Evolutionary conservation across 2,329 filamentous ascomycete genomes (phyloP).

Genomic region (Talaromyces sp.): DNA sequence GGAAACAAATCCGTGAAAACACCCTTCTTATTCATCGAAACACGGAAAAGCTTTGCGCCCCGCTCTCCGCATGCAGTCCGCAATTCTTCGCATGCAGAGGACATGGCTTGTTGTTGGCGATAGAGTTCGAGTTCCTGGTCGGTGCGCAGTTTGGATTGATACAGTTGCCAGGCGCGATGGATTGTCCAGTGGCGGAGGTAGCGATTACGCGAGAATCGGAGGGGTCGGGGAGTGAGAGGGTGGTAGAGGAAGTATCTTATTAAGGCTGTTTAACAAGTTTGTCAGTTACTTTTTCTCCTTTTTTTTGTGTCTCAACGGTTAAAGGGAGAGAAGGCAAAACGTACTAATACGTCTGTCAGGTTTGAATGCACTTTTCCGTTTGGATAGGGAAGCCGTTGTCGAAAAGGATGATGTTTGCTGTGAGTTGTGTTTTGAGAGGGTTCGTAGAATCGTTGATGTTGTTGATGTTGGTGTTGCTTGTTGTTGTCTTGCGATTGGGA

Average conservation of each 20-base stretch:
- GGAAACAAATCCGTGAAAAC: constrained; percentile 71
- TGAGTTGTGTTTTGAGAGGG: neutral
- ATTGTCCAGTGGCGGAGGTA: constrained; percentile 97
- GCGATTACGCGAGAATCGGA: constrained; percentile 83
- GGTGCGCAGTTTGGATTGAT: constrained; percentile 63
- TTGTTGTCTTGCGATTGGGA: constrained; percentile 22
- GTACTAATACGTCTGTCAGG: constrained; percentile 43
- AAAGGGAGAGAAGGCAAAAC: constrained; percentile 15
- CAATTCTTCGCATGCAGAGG: constrained; percentile 78
- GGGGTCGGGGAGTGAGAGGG: constrained; percentile 64
- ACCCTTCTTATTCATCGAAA: constrained; percentile 86
- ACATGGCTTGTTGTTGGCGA: constrained; percentile 77
- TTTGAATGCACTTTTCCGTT: constrained; percentile 31
- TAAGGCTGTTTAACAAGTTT: constrained; percentile 40
- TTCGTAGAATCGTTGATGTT: constrained; percentile 8
- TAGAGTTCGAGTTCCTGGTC: constrained; percentile 65
- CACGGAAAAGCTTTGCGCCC: constrained; percentile 65
- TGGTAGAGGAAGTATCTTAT: constrained; percentile 68
- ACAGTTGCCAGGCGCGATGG: constrained; percentile 88
- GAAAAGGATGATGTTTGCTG: constrained; percentile 32
- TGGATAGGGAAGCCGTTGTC: constrained; percentile 34
- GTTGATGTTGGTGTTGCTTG: too few relatives aligned
- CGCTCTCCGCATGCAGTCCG: constrained; percentile 46
- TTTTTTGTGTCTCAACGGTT: neutral
- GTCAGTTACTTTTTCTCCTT: neutral